Evolutionary conservation across 192 early-diverging fungal species (phyloP), one percentile per base, ranked within the genome.

Genomic region (Coemansia sp.): DNA sequence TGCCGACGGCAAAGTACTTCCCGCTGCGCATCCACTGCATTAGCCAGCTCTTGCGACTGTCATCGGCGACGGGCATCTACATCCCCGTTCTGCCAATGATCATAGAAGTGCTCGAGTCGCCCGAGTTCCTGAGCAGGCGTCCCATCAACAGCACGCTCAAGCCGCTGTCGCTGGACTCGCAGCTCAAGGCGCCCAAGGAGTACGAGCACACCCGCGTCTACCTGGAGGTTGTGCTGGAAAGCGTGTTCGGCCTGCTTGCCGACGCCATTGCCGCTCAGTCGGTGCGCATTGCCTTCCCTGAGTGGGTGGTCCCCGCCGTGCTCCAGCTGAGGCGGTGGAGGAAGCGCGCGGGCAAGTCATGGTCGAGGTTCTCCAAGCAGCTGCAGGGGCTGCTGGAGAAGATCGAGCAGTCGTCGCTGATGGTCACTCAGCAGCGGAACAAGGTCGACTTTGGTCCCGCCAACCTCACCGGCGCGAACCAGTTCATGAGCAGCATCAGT

Each of bases 21-120:
- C 96, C 98, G 19, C 84, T 97, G 60, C 92, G 95, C 22, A 92
- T 98, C 78, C 94, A 95, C 67, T 89, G 92, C 69, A 67, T 96
- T 12, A 84, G 84, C 59, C 75, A 87, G 60, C 71, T 99, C 45
- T 85, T 89, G 57, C 89, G 91, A 25, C 68, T 98, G 47, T 76
- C 84, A 24, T 70, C 88, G 46, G 86, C 86, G 38, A 94, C 94
- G 1, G 86, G 88, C 6, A 86, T 89, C 19, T 83, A 75, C 60
- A 77, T 99, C 59, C 96, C 98, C 0, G 70, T 94, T 54, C 92
- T 91, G 11, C 86, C 93, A 12, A 87, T 92, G 76, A 64, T 97
- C 40, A 89, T 98, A 60, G 94, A 97, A 62, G 90, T 96, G 8
- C 79, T 93, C 35, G 87, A 91, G 42, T 88, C 87, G 58, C 74